Evolutionary conservation across 345 rosid genomes (phyloP).

Genomic region (Murraya paniculata): DNA sequence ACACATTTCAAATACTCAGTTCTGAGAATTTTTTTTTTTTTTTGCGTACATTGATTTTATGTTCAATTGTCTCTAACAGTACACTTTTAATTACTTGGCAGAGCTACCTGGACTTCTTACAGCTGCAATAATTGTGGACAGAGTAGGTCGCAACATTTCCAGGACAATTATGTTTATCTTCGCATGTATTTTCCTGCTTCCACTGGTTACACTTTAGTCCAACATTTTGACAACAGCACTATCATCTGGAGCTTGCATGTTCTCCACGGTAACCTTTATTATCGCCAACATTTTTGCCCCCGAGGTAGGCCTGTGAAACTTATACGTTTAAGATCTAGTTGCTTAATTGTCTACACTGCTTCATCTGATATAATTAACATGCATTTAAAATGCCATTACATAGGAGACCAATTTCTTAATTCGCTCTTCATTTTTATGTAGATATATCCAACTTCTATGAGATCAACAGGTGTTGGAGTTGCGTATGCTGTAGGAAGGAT

Average conservation of each 20-base stretch:
- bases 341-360: background rate
- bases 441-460: slow-evolving; percentile 58
- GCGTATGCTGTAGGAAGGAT: slow-evolving; percentile 63
- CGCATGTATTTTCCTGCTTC: slow-evolving; percentile 44
- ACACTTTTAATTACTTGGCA: slow-evolving; percentile 12
- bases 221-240: slow-evolving; percentile 38
- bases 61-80: background rate
- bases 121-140: slow-evolving; percentile 54
- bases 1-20: background rate
- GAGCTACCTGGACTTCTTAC: slow-evolving; percentile 59
- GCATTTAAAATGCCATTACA: background rate
- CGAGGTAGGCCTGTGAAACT: slow-evolving; percentile 37
- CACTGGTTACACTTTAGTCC: slow-evolving; percentile 43
- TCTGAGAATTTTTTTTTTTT: background rate
- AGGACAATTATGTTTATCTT: slow-evolving; percentile 44
- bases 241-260: slow-evolving; percentile 58
- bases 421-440: slow-evolving; percentile 1
- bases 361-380: background rate
- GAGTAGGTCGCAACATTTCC: slow-evolving; percentile 52
- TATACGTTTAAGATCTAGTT: background rate
- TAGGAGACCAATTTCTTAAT: background rate
- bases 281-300: slow-evolving; percentile 52
- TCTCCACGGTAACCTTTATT: slow-evolving; percentile 45
- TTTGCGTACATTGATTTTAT: background rate
- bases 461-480: slow-evolving; percentile 61